Evolutionary conservation across 331 rosid genomes (phyloP).

Genomic region (Arachis monticola): DNA sequence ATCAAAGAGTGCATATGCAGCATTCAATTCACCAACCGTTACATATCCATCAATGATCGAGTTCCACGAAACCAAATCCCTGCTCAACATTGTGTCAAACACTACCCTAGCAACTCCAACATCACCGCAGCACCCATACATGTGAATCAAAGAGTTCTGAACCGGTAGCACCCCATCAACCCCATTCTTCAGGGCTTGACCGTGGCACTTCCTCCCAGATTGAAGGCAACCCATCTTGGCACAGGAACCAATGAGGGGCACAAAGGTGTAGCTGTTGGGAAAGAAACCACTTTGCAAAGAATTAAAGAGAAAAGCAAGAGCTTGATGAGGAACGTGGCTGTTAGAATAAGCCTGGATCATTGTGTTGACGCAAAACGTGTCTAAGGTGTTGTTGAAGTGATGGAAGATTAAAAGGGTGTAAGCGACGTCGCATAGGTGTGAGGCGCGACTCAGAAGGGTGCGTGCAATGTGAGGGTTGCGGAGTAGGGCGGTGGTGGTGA

Average conservation of each 20-base stretch:
- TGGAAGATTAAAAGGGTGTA: slow-evolving; percentile 55
- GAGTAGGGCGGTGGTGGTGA: slow-evolving; percentile 41
- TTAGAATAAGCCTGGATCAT: slow-evolving; percentile 41
- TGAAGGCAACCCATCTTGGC: neutral
- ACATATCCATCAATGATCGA: slow-evolving; percentile 7
- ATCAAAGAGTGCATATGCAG: slow-evolving; percentile 59
- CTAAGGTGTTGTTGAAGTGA: slow-evolving; percentile 33
- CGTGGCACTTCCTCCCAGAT: too few species aligned
- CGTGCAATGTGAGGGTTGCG: slow-evolving; percentile 62
- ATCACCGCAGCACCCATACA: too few species aligned
- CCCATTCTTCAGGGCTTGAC: too few species aligned
- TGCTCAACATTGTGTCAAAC: too few species aligned
- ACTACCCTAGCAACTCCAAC: too few species aligned
- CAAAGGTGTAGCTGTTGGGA: slow-evolving; percentile 66
- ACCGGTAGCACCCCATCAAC: too few species aligned
- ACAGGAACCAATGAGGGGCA: slow-evolving; percentile 60
- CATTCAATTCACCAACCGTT: slow-evolving; percentile 42
- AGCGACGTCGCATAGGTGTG: slow-evolving; percentile 46
- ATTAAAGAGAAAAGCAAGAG: slow-evolving; percentile 56
- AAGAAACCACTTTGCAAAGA: slow-evolving; percentile 47
- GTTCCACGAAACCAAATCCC: too few species aligned
- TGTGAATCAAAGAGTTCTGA: too few species aligned
- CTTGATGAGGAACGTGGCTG: too few species aligned
- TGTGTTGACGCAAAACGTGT: slow-evolving; percentile 63
- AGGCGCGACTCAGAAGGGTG: slow-evolving; percentile 62